These are phyloP conservation scores for Coniochaeta prunicola DNA, from an alignment of 2,329 filamentous ascomycete species.

Conservation along the genomic window DNA sequence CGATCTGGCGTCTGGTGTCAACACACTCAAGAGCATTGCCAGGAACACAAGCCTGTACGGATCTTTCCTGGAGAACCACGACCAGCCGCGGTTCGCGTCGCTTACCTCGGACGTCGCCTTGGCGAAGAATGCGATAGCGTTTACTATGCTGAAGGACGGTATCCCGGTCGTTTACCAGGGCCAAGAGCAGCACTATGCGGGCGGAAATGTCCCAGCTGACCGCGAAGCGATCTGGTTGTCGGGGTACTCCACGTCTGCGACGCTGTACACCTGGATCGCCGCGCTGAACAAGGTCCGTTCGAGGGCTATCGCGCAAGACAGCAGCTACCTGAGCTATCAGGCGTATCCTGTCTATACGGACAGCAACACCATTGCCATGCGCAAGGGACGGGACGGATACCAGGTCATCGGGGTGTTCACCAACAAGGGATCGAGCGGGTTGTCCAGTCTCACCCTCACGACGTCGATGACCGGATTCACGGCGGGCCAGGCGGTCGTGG, in stretches of 20 bases:
- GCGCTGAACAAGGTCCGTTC: slow-evolving; percentile 42
- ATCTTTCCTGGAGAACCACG: slow-evolving; percentile 43
- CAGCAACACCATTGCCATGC: slow-evolving; percentile 32
- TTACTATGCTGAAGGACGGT: slow-evolving; percentile 46
- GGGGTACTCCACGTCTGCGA: slow-evolving; percentile 31
- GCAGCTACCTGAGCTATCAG: slow-evolving; percentile 29
- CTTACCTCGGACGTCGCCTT: slow-evolving; percentile 38
- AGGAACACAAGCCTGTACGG: slow-evolving; percentile 29
- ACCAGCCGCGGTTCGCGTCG: slow-evolving; percentile 35
- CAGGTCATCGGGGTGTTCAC: slow-evolving; percentile 32
- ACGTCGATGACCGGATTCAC: slow-evolving; percentile 29
- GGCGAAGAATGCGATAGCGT: slow-evolving; percentile 45
- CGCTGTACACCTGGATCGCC: slow-evolving; percentile 37
- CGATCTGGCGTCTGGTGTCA: slow-evolving; percentile 23
- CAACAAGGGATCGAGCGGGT: slow-evolving; percentile 28
- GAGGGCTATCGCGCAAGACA: slow-evolving; percentile 29
- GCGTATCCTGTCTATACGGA: slow-evolving; percentile 30
- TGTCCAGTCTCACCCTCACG: slow-evolving; percentile 21
- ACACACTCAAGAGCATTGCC: slow-evolving; percentile 13
- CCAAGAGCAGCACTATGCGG: slow-evolving; percentile 47
- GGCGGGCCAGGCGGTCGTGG: slow-evolving; percentile 23
- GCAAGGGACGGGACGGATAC: slow-evolving; percentile 30
- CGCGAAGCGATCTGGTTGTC: slow-evolving; percentile 44
- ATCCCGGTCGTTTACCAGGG: slow-evolving; percentile 54
- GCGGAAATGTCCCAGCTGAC: slow-evolving; percentile 32